Evolutionary conservation across 1,284 basidiomycete species (phyloP).

Genomic region (Peniophora sp.): DNA sequence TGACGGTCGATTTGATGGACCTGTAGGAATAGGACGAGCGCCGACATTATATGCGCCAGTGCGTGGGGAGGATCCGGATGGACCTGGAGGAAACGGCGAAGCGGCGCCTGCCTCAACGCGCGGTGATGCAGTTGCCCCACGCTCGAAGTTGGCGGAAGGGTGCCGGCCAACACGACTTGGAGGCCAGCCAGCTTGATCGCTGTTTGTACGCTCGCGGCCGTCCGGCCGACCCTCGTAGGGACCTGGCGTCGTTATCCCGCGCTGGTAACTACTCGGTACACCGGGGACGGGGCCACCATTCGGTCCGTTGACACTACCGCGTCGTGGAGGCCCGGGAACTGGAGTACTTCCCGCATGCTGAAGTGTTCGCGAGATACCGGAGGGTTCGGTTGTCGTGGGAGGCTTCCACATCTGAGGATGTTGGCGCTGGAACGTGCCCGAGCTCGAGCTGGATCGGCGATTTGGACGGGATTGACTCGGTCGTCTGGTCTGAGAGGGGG

Average conservation of each 20-base stretch:
- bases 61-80: background rate
- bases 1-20: slow-evolving; percentile 3
- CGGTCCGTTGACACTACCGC: slow-evolving; percentile 7
- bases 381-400: slow-evolving; percentile 8
- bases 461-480: background rate
- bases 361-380: slow-evolving; percentile 13
- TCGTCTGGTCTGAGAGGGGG: background rate
- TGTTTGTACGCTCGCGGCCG: background rate
- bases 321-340: slow-evolving; percentile 7
- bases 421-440: slow-evolving; percentile 1
- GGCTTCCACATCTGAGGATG: slow-evolving; percentile 6
- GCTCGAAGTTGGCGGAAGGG: background rate
- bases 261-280: background rate
- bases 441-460: slow-evolving; percentile 12
- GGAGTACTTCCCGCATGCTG: slow-evolving; percentile 8
- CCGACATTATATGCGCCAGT: background rate
- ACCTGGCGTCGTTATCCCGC: background rate
- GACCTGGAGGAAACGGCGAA: background rate
- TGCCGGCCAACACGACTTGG: background rate
- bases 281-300: slow-evolving; percentile 5
- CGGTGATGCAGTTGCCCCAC: background rate
- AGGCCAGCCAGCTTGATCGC: too few species aligned
- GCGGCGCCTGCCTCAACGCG: background rate
- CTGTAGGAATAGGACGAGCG: slow-evolving; percentile 9
- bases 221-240: background rate